Evolutionary conservation across 495 filamentous ascomycete species (phyloP).

Genomic region (Aspergillus panamensis): DNA sequence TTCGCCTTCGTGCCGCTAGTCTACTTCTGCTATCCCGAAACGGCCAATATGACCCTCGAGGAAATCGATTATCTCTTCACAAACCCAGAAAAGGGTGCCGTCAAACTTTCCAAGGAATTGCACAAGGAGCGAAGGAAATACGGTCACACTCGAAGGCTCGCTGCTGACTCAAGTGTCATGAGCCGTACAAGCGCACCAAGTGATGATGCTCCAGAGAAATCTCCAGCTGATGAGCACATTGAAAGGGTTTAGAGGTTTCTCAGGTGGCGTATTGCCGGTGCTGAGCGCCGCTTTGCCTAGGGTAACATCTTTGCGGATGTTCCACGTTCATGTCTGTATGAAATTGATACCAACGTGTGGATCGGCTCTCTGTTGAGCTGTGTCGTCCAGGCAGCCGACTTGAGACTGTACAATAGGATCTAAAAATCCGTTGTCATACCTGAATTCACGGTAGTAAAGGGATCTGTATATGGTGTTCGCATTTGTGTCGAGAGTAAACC

Average conservation of each 20-base stretch:
- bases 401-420: neutral
- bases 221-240: constrained; percentile 11
- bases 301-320: neutral
- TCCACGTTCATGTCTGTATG: neutral
- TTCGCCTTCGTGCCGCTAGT: constrained; percentile 43
- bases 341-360: constrained; percentile 1
- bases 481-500: too few species aligned
- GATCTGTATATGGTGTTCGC: too few species aligned
- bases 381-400: neutral
- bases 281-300: neutral
- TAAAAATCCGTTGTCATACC: neutral
- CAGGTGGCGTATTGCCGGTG: neutral
- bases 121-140: constrained; percentile 18
- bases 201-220: constrained; percentile 1
- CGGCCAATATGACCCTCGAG: constrained; percentile 43
- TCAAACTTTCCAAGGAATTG: constrained; percentile 18
- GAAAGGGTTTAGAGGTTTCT: constrained; percentile 6
- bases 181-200: neutral
- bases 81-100: constrained; percentile 14
- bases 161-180: neutral
- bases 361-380: neutral
- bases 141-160: constrained; percentile 5
- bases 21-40: constrained; percentile 46
- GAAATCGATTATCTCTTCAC: constrained; percentile 36
- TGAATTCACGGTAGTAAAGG: neutral